phyloP scores from a whole-genome alignment of 805 yeast species.

The Lachancea sp. region DNA sequence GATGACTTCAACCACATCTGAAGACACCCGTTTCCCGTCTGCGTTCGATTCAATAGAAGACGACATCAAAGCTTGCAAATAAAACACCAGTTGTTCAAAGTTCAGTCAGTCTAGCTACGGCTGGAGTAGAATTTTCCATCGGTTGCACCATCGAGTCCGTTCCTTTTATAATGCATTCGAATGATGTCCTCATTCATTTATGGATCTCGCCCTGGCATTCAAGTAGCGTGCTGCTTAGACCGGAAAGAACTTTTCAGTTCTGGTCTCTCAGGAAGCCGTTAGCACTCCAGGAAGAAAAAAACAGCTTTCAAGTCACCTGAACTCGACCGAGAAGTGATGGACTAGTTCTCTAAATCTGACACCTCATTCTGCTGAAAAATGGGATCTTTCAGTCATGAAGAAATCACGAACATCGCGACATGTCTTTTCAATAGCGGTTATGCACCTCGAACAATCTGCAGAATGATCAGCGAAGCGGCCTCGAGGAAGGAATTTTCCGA shows the following conservation, averaged over 20 bases:
- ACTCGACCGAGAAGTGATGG: constrained; percentile 3
- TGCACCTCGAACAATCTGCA: too few species aligned
- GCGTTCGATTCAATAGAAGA: constrained; percentile 1
- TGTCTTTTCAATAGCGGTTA: too few species aligned
- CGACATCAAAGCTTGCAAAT: not conserved
- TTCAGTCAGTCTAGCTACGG: too few species aligned
- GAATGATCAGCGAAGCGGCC: too few species aligned
- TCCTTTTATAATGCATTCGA: not conserved
- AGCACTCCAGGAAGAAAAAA: not conserved
- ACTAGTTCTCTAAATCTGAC: not conserved
- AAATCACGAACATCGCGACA: too few species aligned
- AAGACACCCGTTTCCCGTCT: not conserved
- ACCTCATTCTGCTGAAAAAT: too few species aligned
- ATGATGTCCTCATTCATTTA: not conserved
- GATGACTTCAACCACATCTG: not conserved
- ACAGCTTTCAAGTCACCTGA: not conserved
- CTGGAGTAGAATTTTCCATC: not conserved
- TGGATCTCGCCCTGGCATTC: not conserved
- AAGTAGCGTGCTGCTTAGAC: not conserved
- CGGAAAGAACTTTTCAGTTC: not conserved
- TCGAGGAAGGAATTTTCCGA: not conserved
- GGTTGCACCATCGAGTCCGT: not conserved
- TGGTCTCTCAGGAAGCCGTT: not conserved
- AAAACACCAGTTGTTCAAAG: too few species aligned
- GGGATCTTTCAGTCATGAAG: too few species aligned